Conservation (phyloP, 2,329 filamentous ascomycete genomes). For the Corniculantispora saksenae region DNA sequence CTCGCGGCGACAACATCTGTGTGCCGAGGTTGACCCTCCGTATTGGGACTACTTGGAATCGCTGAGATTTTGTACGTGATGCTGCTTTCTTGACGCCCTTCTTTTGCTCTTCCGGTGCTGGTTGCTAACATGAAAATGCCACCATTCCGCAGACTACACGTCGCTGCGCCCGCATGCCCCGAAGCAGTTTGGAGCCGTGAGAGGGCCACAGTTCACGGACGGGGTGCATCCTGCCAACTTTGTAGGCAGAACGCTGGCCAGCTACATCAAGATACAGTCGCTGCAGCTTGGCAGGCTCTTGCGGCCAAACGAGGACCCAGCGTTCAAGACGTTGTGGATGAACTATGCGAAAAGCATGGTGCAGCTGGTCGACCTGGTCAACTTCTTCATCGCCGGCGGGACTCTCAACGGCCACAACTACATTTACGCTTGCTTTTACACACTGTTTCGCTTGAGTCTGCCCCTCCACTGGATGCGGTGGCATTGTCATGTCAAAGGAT, state of each 20-base stretch:
- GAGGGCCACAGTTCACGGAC: not conserved
- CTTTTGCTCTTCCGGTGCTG: too few species aligned
- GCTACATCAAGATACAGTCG: not conserved
- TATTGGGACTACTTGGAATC: not conserved
- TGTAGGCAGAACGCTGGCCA: not conserved
- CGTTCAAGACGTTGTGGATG: not conserved
- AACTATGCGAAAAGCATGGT: not conserved
- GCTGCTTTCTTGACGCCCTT: not conserved
- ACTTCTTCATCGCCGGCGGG: not conserved
- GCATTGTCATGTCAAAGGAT: not conserved
- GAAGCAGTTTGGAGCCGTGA: not conserved
- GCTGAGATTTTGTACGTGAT: too few species aligned
- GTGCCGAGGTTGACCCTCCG: not conserved
- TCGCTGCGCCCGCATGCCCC: not conserved
- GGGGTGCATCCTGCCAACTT: not conserved
- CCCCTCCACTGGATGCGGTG: not conserved
- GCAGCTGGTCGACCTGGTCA: not conserved
- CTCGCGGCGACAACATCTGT: not conserved
- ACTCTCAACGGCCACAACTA: not conserved
- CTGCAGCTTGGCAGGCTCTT: not conserved
- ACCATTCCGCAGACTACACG: not conserved
- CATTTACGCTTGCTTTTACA: conserved; percentile 3
- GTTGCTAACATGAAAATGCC: not conserved
- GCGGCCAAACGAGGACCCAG: not conserved
- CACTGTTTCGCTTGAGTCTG: not conserved